Base-by-base conservation (phyloP, 805 yeast species). In the Pichia exigua region DNA sequence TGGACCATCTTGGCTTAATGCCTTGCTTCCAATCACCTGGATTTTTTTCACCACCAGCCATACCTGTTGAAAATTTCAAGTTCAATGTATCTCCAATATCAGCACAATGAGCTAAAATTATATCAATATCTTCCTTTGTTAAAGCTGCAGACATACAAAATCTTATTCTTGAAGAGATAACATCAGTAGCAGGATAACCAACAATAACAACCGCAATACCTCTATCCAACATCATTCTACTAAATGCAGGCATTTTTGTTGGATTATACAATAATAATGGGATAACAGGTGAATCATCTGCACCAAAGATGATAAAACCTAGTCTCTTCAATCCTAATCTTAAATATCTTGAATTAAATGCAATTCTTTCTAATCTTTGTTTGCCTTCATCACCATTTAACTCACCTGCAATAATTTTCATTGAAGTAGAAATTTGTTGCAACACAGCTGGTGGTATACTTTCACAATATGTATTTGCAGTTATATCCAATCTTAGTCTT, bases 131-230 rank as follows among this genome's bases (percentile, higher is more conserved):
- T 61, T 87, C 92, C 70, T 94, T 94, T 32, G 96, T 94, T 61
- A 95, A 76, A 1, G 98, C 86, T 0, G 97, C 74, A 50, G 95
- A 85, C 60, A 94, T 84, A 75, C 99, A 94, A 61, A 94, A 81
- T 68, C 99, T 81, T 27, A 89, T 90, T 71, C 99, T 82, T 6
- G 96, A 86, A 39, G 90, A 81, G 43, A 88, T 82, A 58, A 94
- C 76, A 38, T 96, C 96, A 0, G 98, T 92, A 1, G 99, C 99
- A 12, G 99, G 99, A 66, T 94, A 94, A 39, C 98, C 97, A 44
- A 92, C 98, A 57, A 92, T 84, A 38, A 94, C 99, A 46, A 92
- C 91, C 3, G 99, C 99, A 54, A 94, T 83, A 49, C 86, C 86
- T 68, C 81, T 74, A 57, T 78, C 81, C 60, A 85, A 78, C 76